phyloP scores from a whole-genome alignment of 306 rosid genomes.

The Dryas octopetala region DNA sequence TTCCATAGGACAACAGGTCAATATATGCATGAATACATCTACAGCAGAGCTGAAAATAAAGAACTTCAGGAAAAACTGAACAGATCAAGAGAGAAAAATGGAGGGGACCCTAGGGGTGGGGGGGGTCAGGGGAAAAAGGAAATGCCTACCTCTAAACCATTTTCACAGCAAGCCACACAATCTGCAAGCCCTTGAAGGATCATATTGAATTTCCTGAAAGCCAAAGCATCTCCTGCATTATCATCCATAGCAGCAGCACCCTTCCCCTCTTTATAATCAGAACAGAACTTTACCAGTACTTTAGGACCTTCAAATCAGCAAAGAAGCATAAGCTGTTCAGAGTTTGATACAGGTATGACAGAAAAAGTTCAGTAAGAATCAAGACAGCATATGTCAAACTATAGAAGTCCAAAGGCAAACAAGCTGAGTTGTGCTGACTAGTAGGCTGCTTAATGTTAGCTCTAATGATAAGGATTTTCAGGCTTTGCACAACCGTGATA shows the following conservation, averaged over 20 bases:
- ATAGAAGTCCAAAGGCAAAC: background rate
- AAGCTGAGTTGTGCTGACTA: background rate
- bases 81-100: background rate
- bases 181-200: conserved; percentile 75
- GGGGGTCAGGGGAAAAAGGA: too few species aligned
- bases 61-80: background rate
- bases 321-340: conserved; percentile 26
- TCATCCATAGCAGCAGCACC: conserved; percentile 34
- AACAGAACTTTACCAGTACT: conserved; percentile 58
- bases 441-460: background rate
- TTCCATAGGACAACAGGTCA: background rate
- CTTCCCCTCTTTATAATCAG: conserved; percentile 54
- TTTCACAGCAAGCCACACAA: conserved; percentile 57
- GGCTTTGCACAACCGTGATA: background rate
- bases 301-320: conserved; percentile 69
- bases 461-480: background rate
- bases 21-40: background rate
- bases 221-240: conserved; percentile 33
- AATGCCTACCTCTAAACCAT: conserved; percentile 51
- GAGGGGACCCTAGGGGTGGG: background rate
- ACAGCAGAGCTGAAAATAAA: background rate
- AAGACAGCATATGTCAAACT: background rate
- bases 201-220: conserved; percentile 34
- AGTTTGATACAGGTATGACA: background rate
- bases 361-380: background rate